phyloP scores from a whole-genome alignment of 2,329 filamentous ascomycete species.

The Talaromyces funiculosus region DNA sequence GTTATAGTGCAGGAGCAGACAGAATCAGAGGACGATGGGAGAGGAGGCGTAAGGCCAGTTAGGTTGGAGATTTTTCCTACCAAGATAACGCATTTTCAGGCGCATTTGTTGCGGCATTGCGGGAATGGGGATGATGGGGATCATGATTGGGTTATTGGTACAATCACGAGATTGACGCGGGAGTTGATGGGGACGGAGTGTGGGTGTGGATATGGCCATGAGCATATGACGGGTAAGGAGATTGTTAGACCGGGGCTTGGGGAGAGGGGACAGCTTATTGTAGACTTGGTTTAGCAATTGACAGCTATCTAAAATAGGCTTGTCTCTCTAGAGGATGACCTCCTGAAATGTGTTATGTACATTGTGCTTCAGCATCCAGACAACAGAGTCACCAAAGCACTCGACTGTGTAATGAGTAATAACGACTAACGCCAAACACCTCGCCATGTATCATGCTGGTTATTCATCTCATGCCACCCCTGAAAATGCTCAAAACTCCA shows the following conservation, averaged over 20 bases:
- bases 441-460: slow-evolving; percentile 11
- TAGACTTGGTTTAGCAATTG: slow-evolving; percentile 18
- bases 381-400: neutral
- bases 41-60: slow-evolving; percentile 18
- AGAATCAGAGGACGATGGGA: neutral
- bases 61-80: slow-evolving; percentile 35
- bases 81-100: slow-evolving; percentile 29
- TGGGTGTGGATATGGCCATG: neutral
- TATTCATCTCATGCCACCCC: neutral
- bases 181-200: slow-evolving; percentile 22
- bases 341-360: slow-evolving; percentile 2
- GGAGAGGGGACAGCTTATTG: slow-evolving; percentile 27
- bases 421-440: slow-evolving; percentile 11
- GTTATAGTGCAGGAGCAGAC: slow-evolving; percentile 23
- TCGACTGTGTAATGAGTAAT: slow-evolving; percentile 1
- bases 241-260: slow-evolving; percentile 20
- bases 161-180: slow-evolving; percentile 23
- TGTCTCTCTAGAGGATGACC: neutral
- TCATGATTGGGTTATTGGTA: slow-evolving; percentile 28
- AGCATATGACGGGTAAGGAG: slow-evolving; percentile 5
- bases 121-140: slow-evolving; percentile 21
- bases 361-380: neutral
- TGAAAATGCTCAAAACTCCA: slow-evolving; percentile 13
- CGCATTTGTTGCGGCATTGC: slow-evolving; percentile 22
- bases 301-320: neutral